Base-by-base conservation (phyloP, 257 asterid genomes). In the Solanum bulbocastanum region DNA sequence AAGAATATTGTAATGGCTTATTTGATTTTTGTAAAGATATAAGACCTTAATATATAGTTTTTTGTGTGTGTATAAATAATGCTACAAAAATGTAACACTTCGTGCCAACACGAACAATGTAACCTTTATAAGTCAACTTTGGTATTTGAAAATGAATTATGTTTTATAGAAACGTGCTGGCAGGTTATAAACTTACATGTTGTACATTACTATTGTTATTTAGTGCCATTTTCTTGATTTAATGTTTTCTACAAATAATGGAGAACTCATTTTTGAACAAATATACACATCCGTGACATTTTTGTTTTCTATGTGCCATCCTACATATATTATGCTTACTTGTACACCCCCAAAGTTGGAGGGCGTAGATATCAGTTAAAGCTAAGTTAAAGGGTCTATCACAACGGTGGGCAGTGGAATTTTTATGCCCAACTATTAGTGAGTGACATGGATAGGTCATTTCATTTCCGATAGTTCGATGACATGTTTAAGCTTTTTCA, bases 51-150 rank as follows among this genome's bases (percentile, higher is more conserved):
- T 85, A 6, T 92, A 90, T 90, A 90, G 91, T 36, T 8, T 87
- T 18, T 2, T 11, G 75, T 37, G 5, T 10, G 81, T 37, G 16
- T 44, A 23, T 32, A 40, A 37, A 37, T 13, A 12, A 30, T n/a
- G 85, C 85, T 44, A 30, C 14, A 39, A 46, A 72, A 18, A 49
- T 46, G 42, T 42, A 66, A 72, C 83, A 82, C 91, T 92, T 88
- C 89, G 90, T 90, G 87, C 88, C 89, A 86, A 87, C 93, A 91
- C 91, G 88, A 91, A 86, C 83, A 78, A 75, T 22, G 39, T 66
- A 23, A 46, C 2, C 8, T 3, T 46, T 16, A 15, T 36, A 27
- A 81, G 85, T 82, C 85, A 82, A 82, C 85, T 82, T 9, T 49
- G 35, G 66, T 0, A 44, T 15, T 25, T 79, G 22, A 27, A 44